These are phyloP conservation scores for Tricladium varicosporioides DNA, from an alignment of 2,329 filamentous ascomycete species.

Conservation along the genomic window DNA sequence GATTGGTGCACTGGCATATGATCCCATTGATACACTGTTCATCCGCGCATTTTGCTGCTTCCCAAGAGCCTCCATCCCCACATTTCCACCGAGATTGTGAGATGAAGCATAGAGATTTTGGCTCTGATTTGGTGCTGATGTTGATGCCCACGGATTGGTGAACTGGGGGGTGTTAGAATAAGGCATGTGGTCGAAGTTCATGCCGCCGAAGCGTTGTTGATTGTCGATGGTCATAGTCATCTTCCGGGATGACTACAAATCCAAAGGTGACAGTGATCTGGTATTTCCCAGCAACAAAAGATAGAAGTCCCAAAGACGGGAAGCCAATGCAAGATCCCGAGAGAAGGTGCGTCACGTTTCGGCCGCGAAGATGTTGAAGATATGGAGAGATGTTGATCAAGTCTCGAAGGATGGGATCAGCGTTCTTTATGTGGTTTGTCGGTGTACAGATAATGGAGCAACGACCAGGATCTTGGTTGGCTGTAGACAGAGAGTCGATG, in stretches of 20 bases:
- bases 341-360: slow-evolving; percentile 19
- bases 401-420: slow-evolving; percentile 30
- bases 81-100: slow-evolving; percentile 59
- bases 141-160: slow-evolving; percentile 82
- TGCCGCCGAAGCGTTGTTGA: slow-evolving; percentile 74
- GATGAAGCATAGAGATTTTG: slow-evolving; percentile 60
- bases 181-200: slow-evolving; percentile 80
- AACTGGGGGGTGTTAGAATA: slow-evolving; percentile 70
- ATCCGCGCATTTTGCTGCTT: slow-evolving; percentile 59
- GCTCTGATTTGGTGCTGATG: slow-evolving; percentile 46
- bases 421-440: slow-evolving; percentile 34
- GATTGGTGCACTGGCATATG: slow-evolving; percentile 70
- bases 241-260: slow-evolving; percentile 22
- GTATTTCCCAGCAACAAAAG: slow-evolving; percentile 7
- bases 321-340: slow-evolving; percentile 35
- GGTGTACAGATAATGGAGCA: slow-evolving; percentile 17
- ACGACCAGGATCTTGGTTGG: slow-evolving; percentile 27
- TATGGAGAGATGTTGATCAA: slow-evolving; percentile 24
- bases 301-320: slow-evolving; percentile 22
- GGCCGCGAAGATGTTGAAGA: slow-evolving; percentile 20
- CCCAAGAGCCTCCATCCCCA: slow-evolving; percentile 55
- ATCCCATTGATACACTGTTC: slow-evolving; percentile 62
- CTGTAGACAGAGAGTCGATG: background rate
- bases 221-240: slow-evolving; percentile 97
- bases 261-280: slow-evolving; percentile 10